phyloP scores from a whole-genome alignment of 1,139 yeast genomes.

The Protomyces pachydermus region DNA sequence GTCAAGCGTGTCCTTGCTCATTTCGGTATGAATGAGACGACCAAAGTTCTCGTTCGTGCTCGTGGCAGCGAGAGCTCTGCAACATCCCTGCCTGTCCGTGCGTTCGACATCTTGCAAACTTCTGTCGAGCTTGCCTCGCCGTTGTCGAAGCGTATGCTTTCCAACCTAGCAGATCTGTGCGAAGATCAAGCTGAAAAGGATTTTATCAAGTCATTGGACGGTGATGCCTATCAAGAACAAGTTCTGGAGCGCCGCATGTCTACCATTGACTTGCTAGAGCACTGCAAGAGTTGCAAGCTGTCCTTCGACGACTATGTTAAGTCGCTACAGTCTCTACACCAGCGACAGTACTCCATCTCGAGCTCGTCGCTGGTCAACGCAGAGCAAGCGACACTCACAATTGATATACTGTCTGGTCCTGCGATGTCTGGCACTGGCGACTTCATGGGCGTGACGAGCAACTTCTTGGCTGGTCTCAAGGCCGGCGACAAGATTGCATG shows the following conservation, averaged over 20 bases:
- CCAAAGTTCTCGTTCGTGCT: slow-evolving; percentile 17
- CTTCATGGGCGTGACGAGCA: slow-evolving; percentile 22
- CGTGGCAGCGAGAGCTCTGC: neutral
- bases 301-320: slow-evolving; percentile 21
- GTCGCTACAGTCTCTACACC: slow-evolving; percentile 14
- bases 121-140: slow-evolving; percentile 23
- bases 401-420: slow-evolving; percentile 11
- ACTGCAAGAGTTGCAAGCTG: slow-evolving; percentile 8
- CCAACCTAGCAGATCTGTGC: slow-evolving; percentile 4
- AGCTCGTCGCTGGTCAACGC: slow-evolving; percentile 22
- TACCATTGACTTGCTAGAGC: slow-evolving; percentile 20
- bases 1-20: slow-evolving; percentile 16
- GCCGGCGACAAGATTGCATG: slow-evolving; percentile 19
- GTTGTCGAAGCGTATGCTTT: slow-evolving; percentile 4
- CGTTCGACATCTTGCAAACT: slow-evolving; percentile 6
- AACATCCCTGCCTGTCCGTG: slow-evolving; percentile 10
- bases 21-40: slow-evolving; percentile 19
- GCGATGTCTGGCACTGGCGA: slow-evolving; percentile 15
- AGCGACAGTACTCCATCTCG: slow-evolving; percentile 25
- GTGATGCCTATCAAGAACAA: slow-evolving; percentile 10
- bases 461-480: slow-evolving; percentile 16
- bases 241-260: slow-evolving; percentile 16
- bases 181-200: slow-evolving; percentile 1
- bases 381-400: slow-evolving; percentile 13
- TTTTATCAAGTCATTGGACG: slow-evolving; percentile 19